Evolutionary conservation across 495 filamentous ascomycete species (phyloP), one percentile per base, ranked within the genome.

Genomic region (Apodospora peruviana): DNA sequence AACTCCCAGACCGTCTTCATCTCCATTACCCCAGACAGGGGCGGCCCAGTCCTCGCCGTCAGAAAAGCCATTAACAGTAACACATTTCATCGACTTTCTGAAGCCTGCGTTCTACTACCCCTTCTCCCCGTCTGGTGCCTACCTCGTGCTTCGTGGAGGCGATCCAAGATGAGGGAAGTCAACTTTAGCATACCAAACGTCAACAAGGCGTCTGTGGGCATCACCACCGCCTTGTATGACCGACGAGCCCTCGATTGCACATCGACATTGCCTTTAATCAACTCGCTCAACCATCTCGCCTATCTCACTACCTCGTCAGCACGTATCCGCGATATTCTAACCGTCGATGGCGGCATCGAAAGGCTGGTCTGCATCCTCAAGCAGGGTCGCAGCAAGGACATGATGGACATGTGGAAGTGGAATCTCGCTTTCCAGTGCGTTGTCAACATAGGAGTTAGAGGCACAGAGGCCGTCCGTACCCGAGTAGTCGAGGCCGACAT

Each of bases 381-480:
- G 71, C 87, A 93, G 66, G 93, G 93, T 53, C 78, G 90, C 64
- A 95, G 88, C 62, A 90, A 90, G 73, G 90, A 97, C 66, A 82
- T 96, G 83, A 96, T 96, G 91, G 91, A 95, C 62, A 94, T 94
- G 87, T 98, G 93, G 94, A 97, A 97, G 73, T 98, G 93, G 93
- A 98, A 96, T 61, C 77, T 98, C 44, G 93, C 93, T 37, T 96
- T 98, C 61, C 93, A 97, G 62, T 97, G 94, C 65, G 91, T 96
- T 24, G 90, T 97, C 62, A 98, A 98, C 65, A 96, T 98, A 61
- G 93, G 93, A 20, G 93, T 98, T 55, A 82, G 93, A 47, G 93
- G 93, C 47, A 95, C 93, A 4, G 93, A 98, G 69, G 81, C 74
- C 50, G 93, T 98, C 45, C 79, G 93, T 43, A 96, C 94, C 39